Conservation (phyloP, 139 green algal species). For the Chlamydomonas applanata region DNA sequence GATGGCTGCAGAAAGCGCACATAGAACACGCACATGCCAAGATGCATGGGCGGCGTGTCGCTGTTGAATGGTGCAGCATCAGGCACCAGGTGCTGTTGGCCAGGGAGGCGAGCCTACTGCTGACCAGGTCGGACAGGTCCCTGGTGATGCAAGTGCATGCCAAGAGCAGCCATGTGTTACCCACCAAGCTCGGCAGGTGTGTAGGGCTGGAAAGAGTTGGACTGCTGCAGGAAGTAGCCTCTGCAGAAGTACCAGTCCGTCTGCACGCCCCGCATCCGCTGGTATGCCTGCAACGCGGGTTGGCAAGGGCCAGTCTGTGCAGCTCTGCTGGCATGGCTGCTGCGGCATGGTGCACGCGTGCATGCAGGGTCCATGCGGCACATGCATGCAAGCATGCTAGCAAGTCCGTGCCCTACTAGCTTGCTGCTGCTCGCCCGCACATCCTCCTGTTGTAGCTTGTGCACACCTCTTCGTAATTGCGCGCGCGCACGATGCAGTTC, state of each 20-base stretch:
- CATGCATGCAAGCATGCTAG: too few relatives aligned
- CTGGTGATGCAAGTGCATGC: neutral
- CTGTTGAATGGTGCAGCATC: too few relatives aligned
- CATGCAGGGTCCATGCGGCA: too few relatives aligned
- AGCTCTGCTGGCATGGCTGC: neutral
- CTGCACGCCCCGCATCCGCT: neutral
- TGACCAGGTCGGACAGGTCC: neutral
- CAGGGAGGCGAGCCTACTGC: neutral
- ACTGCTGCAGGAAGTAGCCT: slow-evolving; percentile 41
- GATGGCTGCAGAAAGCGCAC: neutral
- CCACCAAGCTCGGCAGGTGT: slow-evolving; percentile 33
- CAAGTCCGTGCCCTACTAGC: too few relatives aligned
- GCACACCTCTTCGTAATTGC: slow-evolving; percentile 38
- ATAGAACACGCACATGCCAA: neutral
- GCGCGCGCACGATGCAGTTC: slow-evolving; percentile 20
- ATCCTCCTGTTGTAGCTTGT: neutral
- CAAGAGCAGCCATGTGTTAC: neutral
- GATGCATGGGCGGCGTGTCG: too few relatives aligned
- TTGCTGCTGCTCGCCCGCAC: too few relatives aligned
- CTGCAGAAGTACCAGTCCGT: slow-evolving; percentile 58
- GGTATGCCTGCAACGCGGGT: neutral
- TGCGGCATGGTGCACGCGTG: too few relatives aligned
- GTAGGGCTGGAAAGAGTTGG: slow-evolving; percentile 42
- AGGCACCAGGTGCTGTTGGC: neutral
- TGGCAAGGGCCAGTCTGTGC: neutral